phyloP scores from a whole-genome alignment of 352 stramenopile genomes.

The Phytopythium sindhum region DNA sequence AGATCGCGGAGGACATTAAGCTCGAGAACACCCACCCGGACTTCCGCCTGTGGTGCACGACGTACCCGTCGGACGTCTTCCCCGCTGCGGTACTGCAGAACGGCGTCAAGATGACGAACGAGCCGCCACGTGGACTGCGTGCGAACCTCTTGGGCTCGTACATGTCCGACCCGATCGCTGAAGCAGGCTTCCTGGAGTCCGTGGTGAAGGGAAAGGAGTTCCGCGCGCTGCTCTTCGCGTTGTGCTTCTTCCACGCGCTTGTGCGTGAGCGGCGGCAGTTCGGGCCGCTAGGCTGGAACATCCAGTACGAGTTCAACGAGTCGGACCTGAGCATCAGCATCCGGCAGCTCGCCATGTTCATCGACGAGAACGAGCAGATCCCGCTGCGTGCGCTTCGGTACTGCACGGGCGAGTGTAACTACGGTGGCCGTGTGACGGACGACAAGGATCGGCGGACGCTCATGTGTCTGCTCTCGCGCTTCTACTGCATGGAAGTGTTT shows the following conservation, averaged over 20 bases:
- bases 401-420: constrained; percentile 85
- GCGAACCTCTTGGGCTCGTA: constrained; percentile 92
- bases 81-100: constrained; percentile 93
- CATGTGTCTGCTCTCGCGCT: constrained; percentile 65
- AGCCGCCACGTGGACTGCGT: constrained; percentile 89
- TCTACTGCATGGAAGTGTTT: constrained; percentile 75
- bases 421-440: constrained; percentile 82
- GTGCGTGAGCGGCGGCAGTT: constrained; percentile 92
- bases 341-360: constrained; percentile 90
- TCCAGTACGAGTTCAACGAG: constrained; percentile 96
- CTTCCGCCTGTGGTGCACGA: constrained; percentile 94
- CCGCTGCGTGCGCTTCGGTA: constrained; percentile 75
- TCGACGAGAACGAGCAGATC: constrained; percentile 89
- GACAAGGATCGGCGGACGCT: constrained; percentile 81
- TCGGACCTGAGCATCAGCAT: constrained; percentile 92
- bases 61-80: constrained; percentile 93
- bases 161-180: constrained; percentile 88
- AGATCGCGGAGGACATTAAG: constrained; percentile 86
- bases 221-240: constrained; percentile 83
- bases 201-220: constrained; percentile 81
- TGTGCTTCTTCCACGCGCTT: constrained; percentile 92
- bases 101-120: constrained; percentile 96
- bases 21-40: constrained; percentile 77
- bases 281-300: constrained; percentile 94
- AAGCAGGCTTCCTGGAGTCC: constrained; percentile 86